Conservation (phyloP, 768 basidiomycete genomes). For the Suillus discolor region DNA sequence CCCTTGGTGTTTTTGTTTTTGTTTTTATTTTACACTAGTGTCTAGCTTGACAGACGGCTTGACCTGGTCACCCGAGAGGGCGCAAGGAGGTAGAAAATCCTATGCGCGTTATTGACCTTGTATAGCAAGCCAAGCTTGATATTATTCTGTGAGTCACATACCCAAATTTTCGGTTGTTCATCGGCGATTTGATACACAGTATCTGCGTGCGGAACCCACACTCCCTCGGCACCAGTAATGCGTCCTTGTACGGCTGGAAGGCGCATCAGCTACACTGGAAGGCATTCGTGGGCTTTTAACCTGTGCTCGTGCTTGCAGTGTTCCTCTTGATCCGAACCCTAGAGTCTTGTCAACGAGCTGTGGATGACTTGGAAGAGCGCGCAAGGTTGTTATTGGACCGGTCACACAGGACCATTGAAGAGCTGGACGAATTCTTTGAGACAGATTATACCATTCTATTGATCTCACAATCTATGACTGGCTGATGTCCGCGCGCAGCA, state of each 20-base stretch:
- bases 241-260: slow-evolving; percentile 39
- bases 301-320: slow-evolving; percentile 60
- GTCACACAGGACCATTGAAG: slow-evolving; percentile 72
- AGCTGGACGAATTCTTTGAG: slow-evolving; percentile 72
- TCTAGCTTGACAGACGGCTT: slow-evolving; percentile 51
- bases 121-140: slow-evolving; percentile 42
- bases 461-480: slow-evolving; percentile 67
- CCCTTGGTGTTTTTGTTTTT: too few species aligned
- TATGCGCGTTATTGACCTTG: slow-evolving; percentile 41
- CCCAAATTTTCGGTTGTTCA: slow-evolving; percentile 55
- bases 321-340: slow-evolving; percentile 65
- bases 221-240: too few species aligned
- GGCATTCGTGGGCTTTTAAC: slow-evolving; percentile 77
- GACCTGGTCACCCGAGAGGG: slow-evolving; percentile 46
- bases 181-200: slow-evolving; percentile 29
- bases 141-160: slow-evolving; percentile 61
- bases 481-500: slow-evolving; percentile 63
- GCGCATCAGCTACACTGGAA: slow-evolving; percentile 64
- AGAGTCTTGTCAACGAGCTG: slow-evolving; percentile 63
- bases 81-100: slow-evolving; percentile 63
- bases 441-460: slow-evolving; percentile 66
- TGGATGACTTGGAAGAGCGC: slow-evolving; percentile 75
- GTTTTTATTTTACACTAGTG: slow-evolving; percentile 31
- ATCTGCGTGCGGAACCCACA: slow-evolving; percentile 57
- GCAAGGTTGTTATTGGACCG: slow-evolving; percentile 68